Conservation (phyloP, 2,329 filamentous ascomycete genomes). For the Colletotrichum destructivum region DNA sequence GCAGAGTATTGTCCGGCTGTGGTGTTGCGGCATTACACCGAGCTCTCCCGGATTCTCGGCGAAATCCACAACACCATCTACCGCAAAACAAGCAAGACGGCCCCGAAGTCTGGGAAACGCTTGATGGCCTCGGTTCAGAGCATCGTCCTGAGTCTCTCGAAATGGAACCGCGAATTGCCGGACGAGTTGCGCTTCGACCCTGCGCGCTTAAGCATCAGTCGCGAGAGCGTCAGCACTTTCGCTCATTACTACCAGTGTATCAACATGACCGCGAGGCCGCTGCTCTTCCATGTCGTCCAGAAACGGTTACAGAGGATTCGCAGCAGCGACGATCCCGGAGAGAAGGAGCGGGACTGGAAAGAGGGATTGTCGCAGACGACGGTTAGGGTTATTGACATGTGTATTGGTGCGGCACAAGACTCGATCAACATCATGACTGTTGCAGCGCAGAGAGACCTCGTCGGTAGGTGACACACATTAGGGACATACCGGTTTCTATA, state of each 20-base stretch:
- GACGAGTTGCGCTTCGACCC: conserved; percentile 64
- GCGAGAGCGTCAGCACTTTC: conserved; percentile 61
- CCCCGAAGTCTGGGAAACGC: conserved; percentile 60
- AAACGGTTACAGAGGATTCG: conserved; percentile 43
- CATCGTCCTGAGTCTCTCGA: conserved; percentile 64
- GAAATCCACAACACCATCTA: conserved; percentile 58
- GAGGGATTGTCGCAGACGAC: conserved; percentile 51
- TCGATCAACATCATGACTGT: conserved; percentile 47
- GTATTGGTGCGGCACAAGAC: conserved; percentile 50
- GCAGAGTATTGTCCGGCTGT: conserved; percentile 50
- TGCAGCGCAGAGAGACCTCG: conserved; percentile 55
- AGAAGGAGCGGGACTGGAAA: conserved; percentile 38
- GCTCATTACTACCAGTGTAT: conserved; percentile 54
- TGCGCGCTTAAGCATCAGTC: conserved; percentile 59
- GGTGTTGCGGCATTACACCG: conserved; percentile 48
- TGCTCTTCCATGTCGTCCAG: conserved; percentile 51
- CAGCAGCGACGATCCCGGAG: conserved; percentile 30
- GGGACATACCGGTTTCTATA: conserved; percentile 35
- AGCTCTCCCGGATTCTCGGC: conserved; percentile 50
- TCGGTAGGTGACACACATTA: conserved; percentile 54
- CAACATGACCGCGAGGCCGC: conserved; percentile 52
- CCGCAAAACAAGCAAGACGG: conserved; percentile 55
- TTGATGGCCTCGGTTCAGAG: conserved; percentile 65
- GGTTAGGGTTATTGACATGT: conserved; percentile 51
- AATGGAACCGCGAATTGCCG: conserved; percentile 65